Evolutionary conservation across 2,329 filamentous ascomycete species (phyloP).

Genomic region (Pyrenophora graminea): DNA sequence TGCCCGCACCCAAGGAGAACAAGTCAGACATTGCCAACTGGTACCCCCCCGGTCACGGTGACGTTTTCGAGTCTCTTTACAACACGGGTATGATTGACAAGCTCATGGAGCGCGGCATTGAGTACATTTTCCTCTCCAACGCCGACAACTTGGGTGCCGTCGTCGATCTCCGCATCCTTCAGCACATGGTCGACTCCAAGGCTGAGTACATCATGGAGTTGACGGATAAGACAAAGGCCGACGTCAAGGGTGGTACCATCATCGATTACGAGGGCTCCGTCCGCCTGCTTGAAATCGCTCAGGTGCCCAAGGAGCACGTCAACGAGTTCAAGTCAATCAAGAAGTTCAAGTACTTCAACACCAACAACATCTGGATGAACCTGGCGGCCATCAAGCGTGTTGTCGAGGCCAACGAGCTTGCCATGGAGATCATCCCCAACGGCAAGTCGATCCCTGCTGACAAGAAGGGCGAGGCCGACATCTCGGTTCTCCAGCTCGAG

Average conservation of each 20-base stretch:
- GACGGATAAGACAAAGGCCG: conserved; percentile 99
- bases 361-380: conserved; percentile 99
- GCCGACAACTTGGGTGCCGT: conserved; percentile 98
- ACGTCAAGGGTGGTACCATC: conserved; percentile 99
- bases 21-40: conserved; percentile 91
- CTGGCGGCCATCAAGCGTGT: conserved; percentile 96
- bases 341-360: conserved; percentile 99
- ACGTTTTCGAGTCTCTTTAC: conserved; percentile 99
- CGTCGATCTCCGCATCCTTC: conserved; percentile 94
- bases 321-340: conserved; percentile 99
- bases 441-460: conserved; percentile 97
- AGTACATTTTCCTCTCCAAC: conserved; percentile 98
- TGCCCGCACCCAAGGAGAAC: conserved; percentile 89
- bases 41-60: conserved; percentile 99
- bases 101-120: conserved; percentile 91
- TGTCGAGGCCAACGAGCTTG: conserved; percentile 96
- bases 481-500: conserved; percentile 97
- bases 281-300: conserved; percentile 95
- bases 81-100: conserved; percentile 98
- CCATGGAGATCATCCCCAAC: conserved; percentile 99
- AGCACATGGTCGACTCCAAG: conserved; percentile 98
- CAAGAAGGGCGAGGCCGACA: conserved; percentile 99
- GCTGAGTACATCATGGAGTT: conserved; percentile 99
- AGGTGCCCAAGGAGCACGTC: conserved; percentile 99
- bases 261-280: conserved; percentile 98